These are phyloP conservation scores for Penicillium sp. DNA, from an alignment of 2,329 filamentous ascomycete species.

Conservation along the genomic window DNA sequence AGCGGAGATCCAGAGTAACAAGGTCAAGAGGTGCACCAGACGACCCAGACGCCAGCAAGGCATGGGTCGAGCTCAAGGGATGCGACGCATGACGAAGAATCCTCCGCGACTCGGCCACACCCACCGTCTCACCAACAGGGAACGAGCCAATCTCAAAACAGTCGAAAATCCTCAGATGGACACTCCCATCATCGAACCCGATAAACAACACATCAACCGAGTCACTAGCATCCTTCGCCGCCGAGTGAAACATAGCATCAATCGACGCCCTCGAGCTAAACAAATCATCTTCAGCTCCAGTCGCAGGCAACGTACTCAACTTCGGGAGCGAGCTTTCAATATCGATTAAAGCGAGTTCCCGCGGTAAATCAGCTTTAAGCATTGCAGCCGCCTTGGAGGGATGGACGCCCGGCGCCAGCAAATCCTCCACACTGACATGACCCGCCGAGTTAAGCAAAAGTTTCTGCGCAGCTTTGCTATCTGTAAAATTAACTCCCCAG, in stretches of 20 bases:
- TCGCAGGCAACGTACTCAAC: constrained; percentile 70
- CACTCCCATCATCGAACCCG: constrained; percentile 67
- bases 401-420: constrained; percentile 41
- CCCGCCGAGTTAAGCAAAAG: constrained; percentile 38
- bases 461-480: constrained; percentile 46
- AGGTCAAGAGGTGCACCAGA: constrained; percentile 54
- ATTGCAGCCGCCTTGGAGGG: constrained; percentile 37
- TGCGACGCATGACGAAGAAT: constrained; percentile 68
- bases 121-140: constrained; percentile 40
- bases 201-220: constrained; percentile 78
- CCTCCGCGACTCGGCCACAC: constrained; percentile 40
- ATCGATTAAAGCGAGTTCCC: constrained; percentile 72
- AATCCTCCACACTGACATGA: constrained; percentile 42
- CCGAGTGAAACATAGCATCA: constrained; percentile 67
- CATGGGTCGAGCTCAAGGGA: constrained; percentile 72
- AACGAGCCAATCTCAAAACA: constrained; percentile 74
- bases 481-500: constrained; percentile 58
- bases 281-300: constrained; percentile 62
- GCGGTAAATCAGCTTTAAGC: constrained; percentile 62
- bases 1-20: constrained; percentile 80
- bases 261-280: constrained; percentile 71
- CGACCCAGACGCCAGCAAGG: constrained; percentile 57
- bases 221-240: constrained; percentile 66
- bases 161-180: constrained; percentile 82
- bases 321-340: constrained; percentile 75